phyloP scores from a whole-genome alignment of 176 grass and related monocot species.

The Miscanthus lutarioriparius region DNA sequence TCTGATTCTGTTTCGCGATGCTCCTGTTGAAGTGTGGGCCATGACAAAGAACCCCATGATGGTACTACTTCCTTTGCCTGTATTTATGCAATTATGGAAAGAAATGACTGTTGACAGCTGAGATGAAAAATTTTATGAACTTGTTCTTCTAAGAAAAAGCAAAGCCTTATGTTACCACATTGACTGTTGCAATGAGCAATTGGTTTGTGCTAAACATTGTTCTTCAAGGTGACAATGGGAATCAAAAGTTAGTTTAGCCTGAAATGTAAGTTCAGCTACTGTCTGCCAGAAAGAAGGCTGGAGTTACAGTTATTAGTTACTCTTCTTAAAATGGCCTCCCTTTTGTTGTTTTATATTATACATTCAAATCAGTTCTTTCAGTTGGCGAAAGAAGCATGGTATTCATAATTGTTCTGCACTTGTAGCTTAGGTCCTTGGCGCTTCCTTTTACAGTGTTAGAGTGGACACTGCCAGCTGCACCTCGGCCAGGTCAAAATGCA shows the following conservation, averaged over 20 bases:
- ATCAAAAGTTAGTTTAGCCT: constrained; percentile 11
- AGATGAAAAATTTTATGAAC: not conserved
- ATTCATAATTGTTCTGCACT: constrained; percentile 37
- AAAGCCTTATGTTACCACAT: not conserved
- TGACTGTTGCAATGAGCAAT: not conserved
- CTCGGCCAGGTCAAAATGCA: constrained; percentile 69
- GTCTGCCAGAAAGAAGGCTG: constrained; percentile 4
- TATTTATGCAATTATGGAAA: constrained; percentile 43
- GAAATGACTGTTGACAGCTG: not conserved
- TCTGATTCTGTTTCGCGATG: constrained; percentile 96
- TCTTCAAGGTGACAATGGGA: not conserved
- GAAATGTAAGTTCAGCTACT: constrained; percentile 19
- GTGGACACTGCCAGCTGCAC: constrained; percentile 87
- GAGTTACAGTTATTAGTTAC: not conserved
- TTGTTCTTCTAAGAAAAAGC: constrained; percentile 18
- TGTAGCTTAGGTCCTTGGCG: constrained; percentile 99
- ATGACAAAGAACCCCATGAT: constrained; percentile 99
- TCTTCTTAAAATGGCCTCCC: not conserved
- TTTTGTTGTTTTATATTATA: not conserved
- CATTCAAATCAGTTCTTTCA: constrained; percentile 21
- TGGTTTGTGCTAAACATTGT: constrained; percentile 11
- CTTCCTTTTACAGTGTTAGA: constrained; percentile 99
- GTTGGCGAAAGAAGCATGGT: constrained; percentile 22
- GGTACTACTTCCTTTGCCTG: constrained; percentile 51
- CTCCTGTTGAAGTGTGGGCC: constrained; percentile 99